Evolutionary conservation across 768 basidiomycete genomes (phyloP).

Genomic region (Lanmaoa pseudosensibilis): DNA sequence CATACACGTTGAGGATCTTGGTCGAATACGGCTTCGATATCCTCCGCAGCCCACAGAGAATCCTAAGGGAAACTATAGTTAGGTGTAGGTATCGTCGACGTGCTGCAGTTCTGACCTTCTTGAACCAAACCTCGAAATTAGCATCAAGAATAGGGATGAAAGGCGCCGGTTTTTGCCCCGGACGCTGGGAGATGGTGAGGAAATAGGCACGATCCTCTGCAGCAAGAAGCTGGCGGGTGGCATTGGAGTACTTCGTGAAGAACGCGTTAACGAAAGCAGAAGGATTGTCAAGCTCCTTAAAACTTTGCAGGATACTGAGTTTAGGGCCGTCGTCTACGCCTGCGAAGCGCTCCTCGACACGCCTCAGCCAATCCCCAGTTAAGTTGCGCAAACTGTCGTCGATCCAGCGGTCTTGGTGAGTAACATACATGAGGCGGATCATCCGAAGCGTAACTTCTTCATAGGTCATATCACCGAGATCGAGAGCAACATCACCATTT

Average conservation of each 20-base stretch:
- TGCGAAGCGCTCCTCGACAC: slow-evolving; percentile 93
- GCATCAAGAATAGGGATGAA: slow-evolving; percentile 96
- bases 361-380: slow-evolving; percentile 94
- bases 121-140: slow-evolving; percentile 98
- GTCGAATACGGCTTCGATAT: slow-evolving; percentile 98
- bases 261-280: slow-evolving; percentile 73
- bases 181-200: slow-evolving; percentile 92
- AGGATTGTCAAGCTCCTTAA: slow-evolving; percentile 79
- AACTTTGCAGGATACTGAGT: slow-evolving; percentile 84
- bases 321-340: slow-evolving; percentile 82
- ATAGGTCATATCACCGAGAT: slow-evolving; percentile 97
- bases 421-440: slow-evolving; percentile 92
- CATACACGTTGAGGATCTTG: slow-evolving; percentile 98
- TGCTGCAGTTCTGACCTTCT: slow-evolving; percentile 66
- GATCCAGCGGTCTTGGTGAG: slow-evolving; percentile 91
- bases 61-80: slow-evolving; percentile 51
- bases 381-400: slow-evolving; percentile 89
- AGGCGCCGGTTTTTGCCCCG: slow-evolving; percentile 96
- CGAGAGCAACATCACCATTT: slow-evolving; percentile 77
- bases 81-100: slow-evolving; percentile 5
- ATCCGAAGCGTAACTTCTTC: slow-evolving; percentile 92
- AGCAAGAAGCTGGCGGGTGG: slow-evolving; percentile 82
- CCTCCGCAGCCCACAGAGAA: slow-evolving; percentile 96
- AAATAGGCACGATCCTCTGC: slow-evolving; percentile 95
- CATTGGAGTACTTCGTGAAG: slow-evolving; percentile 82